A percentile compares a stretch with the other conserved stretches of the same genome.
Evolutionary conservation across 768 basidiomycete species (phyloP).

Genomic region (Trametes cinnabarina): DNA sequence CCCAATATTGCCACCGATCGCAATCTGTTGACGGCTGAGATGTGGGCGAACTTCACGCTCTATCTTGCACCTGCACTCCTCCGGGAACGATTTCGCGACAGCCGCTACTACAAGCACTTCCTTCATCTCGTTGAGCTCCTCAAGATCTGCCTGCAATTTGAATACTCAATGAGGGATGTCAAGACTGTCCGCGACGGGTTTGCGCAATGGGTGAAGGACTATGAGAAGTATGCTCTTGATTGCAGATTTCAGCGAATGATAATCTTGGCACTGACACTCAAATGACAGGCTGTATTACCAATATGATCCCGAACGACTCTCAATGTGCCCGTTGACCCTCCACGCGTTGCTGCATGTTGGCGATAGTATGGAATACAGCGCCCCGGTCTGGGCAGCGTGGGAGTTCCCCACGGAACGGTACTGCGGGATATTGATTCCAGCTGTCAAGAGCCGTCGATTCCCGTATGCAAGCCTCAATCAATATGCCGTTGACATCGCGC

Average conservation of each 20-base stretch:
- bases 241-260: no score
- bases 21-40: conserved; percentile 25
- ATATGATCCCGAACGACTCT: conserved; percentile 20
- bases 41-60: conserved; percentile 26
- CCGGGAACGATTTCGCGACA: conserved; percentile 18
- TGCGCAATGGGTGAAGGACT: conserved; percentile 36
- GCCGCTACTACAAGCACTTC: conserved; percentile 42
- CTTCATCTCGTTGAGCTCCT: conserved; percentile 38
- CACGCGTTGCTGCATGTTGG: conserved; percentile 34
- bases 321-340: conserved; percentile 32
- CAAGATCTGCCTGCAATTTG: conserved; percentile 37
- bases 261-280: no score
- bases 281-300: conserved; percentile 29
- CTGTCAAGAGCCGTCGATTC: conserved; percentile 22
- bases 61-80: conserved; percentile 28
- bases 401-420: conserved; percentile 33
- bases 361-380: conserved; percentile 26
- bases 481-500: conserved; percentile 1
- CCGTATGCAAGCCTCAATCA: conserved; percentile 22
- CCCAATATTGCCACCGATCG: conserved; percentile 22
- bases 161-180: conserved; percentile 30
- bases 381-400: conserved; percentile 29
- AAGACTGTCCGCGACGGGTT: conserved; percentile 31
- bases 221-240: conserved; percentile 34
- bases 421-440: conserved; percentile 23